These are phyloP conservation scores for Rubia peregrina DNA, from an alignment of 305 asterid species.

Conservation along the genomic window DNA sequence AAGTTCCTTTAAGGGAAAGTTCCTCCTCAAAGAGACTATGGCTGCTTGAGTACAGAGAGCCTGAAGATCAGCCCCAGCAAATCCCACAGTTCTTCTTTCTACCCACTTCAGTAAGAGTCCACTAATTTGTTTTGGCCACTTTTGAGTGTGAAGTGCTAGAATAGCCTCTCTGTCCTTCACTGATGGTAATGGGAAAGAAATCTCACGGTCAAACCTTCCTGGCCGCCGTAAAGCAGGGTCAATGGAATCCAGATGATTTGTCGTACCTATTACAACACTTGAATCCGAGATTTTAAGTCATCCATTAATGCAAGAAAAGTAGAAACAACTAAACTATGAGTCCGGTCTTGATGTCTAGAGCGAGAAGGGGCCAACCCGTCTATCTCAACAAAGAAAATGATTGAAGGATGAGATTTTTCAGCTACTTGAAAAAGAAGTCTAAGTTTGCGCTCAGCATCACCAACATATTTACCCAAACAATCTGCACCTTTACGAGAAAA, in stretches of 20 bases:
- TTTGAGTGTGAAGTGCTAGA: conserved; percentile 75
- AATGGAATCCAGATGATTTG: conserved; percentile 95
- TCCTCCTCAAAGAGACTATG: conserved; percentile 69
- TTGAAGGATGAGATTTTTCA: conserved; percentile 97
- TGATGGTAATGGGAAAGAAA: conserved; percentile 89
- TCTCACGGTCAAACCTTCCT: conserved; percentile 96
- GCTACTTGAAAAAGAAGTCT: conserved; percentile 96
- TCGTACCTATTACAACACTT: conserved; percentile 93
- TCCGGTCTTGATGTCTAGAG: conserved; percentile 86
- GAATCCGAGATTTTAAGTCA: conserved; percentile 97
- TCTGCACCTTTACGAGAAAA: conserved; percentile 99
- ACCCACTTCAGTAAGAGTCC: conserved; percentile 83
- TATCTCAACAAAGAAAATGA: conserved; percentile 94
- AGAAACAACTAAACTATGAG: conserved; percentile 97
- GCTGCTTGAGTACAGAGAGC: conserved; percentile 99
- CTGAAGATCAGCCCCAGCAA: conserved; percentile 99
- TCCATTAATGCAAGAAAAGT: conserved; percentile 96
- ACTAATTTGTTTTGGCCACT: conserved; percentile 85
- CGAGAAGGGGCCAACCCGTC: conserved; percentile 99
- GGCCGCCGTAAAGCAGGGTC: conserved; percentile 99
- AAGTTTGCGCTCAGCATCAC: conserved; percentile 97
- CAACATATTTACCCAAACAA: conserved; percentile 97
- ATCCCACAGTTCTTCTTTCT: conserved; percentile 79
- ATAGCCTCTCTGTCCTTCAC: conserved; percentile 84
- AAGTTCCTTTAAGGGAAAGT: conserved; percentile 76